Base-by-base conservation (phyloP, 345 rosid genomes). In the Gossypium bickii region DNA sequence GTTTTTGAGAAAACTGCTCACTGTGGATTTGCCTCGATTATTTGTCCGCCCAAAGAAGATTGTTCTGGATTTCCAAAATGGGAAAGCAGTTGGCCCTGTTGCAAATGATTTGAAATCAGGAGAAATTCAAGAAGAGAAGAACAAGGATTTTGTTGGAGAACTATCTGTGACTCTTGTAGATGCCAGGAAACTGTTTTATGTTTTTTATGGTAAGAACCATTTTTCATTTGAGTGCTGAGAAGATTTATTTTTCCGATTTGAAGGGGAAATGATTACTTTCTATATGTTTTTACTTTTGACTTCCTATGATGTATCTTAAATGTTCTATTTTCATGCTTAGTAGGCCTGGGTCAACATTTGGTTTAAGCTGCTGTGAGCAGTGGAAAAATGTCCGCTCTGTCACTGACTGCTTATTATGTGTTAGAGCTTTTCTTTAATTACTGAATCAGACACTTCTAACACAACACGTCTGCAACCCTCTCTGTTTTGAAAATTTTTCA, bases 21-120 rank as follows among this genome's bases (percentile, higher is more conserved):
- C 98, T 22, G 97, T 83, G 85, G 98, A 95, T 85, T 81, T 93
- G 89, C 99, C 99, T 71, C 86, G 82, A 73, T 74, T 93, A 79
- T 95, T 95, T 86, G 98, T 93, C 70, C 97, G 97, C 41, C 99
- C 99, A 73, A 93, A 93, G 86, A 95, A 93, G 87, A 95, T 95
- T 80, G 97, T 95, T 76, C 85, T 95, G 85, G 99, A 95, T 87
- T 95, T 93, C 78, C 94, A 91, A 65, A 91, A 90, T 76, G 99
- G 97, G 74, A 88, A 85, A 80, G 94, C 97, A 59, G 99, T 95
- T 78, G 98, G 98, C 22, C 99, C 97, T 63, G 82, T 91, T 61
- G 73, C 89, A 67, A 85, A 78, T 81, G 94, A 86, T 83, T 75
- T 88, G 72, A 87, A 80, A 85, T 79, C 97, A 64, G 90, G 91